Evolutionary conservation across 2,329 filamentous ascomycete species (phyloP), one percentile per base, ranked within the genome.

Genomic region (Lomentospora prolificans): DNA sequence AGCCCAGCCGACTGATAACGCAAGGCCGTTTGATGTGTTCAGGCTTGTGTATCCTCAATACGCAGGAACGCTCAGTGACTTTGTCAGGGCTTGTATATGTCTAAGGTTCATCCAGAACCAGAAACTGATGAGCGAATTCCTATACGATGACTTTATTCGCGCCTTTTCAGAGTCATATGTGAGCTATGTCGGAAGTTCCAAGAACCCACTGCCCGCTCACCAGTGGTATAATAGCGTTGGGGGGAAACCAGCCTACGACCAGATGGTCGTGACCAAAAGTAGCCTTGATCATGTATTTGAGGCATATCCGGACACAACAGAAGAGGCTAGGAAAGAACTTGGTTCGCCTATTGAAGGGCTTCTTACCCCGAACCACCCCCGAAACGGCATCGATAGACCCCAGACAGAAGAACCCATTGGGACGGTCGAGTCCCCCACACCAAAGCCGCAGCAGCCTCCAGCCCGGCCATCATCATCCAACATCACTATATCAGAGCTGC

Each of bases 81-180:
- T 81, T 55, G 61, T 79, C 24, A 67, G 66, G 22, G 75, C 74
- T 0, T 73, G 76, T 53, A 62, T 75, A 0, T 75, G 68, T 59
- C 61, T 80, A 6, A 64, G 72, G 17, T 69, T 67, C 53, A 64
- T 77, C 1, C 64, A 66, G 44, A 61, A 64, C 24, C 60, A 64
- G 10, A 64, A 65, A 7, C 53, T 60, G 3, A 61, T 79, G 17
- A 67, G 70, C 10, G 69, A 71, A 24, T 76, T 67, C 55, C 61
- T 79, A 0, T 81, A 73, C 57, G 79, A 82, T 60, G 79, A 81
- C 55, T 78, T 80, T 54, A 72, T 82, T 28, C 66, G 72, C 6
- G 63, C 65, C 2, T 80, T 75, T 53, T 66, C 71, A 1, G 63
- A 62, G 1, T 68, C 71, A 1, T 82, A 72, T 59, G 59, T 71